phyloP scores from a whole-genome alignment of 2,329 filamentous ascomycete species.

The Metarhizium brunneum region DNA sequence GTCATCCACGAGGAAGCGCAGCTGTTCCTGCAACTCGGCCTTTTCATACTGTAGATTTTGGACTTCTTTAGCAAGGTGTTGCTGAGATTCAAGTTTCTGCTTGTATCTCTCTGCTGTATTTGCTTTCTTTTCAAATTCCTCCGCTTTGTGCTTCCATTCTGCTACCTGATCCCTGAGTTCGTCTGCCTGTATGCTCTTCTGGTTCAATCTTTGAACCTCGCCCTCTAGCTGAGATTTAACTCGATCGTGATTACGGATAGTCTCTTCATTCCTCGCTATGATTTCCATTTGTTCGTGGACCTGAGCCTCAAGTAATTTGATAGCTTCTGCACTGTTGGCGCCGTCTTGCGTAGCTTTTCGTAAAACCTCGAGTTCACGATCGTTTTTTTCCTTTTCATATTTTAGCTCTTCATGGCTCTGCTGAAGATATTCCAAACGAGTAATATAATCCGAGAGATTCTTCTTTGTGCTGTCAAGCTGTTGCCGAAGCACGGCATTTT shows the following conservation, averaged over 20 bases:
- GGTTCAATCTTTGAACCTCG: constrained; percentile 38
- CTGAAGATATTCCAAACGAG: constrained; percentile 50
- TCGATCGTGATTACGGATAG: constrained; percentile 25
- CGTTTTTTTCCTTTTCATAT: constrained; percentile 49
- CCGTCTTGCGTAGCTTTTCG: constrained; percentile 42
- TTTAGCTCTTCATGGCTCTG: constrained; percentile 57
- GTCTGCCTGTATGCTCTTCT: constrained; percentile 38
- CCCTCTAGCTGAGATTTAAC: constrained; percentile 45
- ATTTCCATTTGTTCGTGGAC: constrained; percentile 60
- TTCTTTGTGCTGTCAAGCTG: constrained; percentile 46
- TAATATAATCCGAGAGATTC: constrained; percentile 48
- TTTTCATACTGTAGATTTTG: constrained; percentile 45
- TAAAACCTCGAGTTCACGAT: constrained; percentile 42
- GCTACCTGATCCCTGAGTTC: constrained; percentile 49
- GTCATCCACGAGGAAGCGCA: constrained; percentile 27
- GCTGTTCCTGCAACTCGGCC: constrained; percentile 41
- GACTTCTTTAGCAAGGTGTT: constrained; percentile 45
- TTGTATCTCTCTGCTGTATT: constrained; percentile 54
- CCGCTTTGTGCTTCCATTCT: constrained; percentile 49
- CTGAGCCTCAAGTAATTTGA: constrained; percentile 45
- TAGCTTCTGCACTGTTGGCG: constrained; percentile 40
- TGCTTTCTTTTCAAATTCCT: constrained; percentile 51
- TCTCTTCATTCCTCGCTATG: constrained; percentile 57
- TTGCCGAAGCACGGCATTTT: constrained; percentile 39
- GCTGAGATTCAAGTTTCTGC: constrained; percentile 51